Percentiles rank a stretch among this genome's conserved stretches.
phyloP scores from a whole-genome alignment of 2,329 filamentous ascomycete species.

The Plenodomus tracheiphilus region DNA sequence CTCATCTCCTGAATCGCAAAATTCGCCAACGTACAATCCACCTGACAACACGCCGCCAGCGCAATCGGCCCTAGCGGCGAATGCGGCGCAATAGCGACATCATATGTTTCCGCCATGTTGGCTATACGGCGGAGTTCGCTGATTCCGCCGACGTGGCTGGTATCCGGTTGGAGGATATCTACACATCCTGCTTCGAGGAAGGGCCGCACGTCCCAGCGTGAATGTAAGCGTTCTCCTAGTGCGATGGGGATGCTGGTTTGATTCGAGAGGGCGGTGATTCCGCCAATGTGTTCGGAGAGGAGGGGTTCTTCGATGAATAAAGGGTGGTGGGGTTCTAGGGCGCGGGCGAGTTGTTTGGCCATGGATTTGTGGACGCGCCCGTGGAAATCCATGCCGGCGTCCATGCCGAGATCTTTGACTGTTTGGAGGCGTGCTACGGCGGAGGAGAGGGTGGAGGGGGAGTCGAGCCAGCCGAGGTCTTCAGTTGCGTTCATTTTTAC shows the following conservation, averaged over 20 bases:
- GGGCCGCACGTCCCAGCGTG: constrained; percentile 72
- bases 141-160: constrained; percentile 72
- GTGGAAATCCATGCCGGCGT: constrained; percentile 77
- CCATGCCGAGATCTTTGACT: constrained; percentile 71
- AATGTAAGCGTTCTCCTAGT: constrained; percentile 72
- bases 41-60: constrained; percentile 70
- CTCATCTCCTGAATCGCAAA: constrained; percentile 78
- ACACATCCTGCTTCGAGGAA: constrained; percentile 70
- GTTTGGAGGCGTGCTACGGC: constrained; percentile 69
- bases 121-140: constrained; percentile 72
- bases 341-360: constrained; percentile 73
- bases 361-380: constrained; percentile 78
- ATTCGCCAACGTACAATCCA: constrained; percentile 64
- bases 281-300: constrained; percentile 69
- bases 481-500: constrained; percentile 83
- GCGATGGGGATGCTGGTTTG: constrained; percentile 68
- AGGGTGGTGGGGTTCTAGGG: constrained; percentile 68
- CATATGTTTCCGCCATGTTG: constrained; percentile 72
- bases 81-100: constrained; percentile 73
- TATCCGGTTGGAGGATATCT: constrained; percentile 74
- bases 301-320: constrained; percentile 79
- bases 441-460: constrained; percentile 64
- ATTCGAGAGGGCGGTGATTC: constrained; percentile 63
- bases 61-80: constrained; percentile 75
- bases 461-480: constrained; percentile 76